These are phyloP conservation scores for Candida endomychidarum DNA, from an alignment of 805 yeast genomes.

Conservation along the genomic window DNA sequence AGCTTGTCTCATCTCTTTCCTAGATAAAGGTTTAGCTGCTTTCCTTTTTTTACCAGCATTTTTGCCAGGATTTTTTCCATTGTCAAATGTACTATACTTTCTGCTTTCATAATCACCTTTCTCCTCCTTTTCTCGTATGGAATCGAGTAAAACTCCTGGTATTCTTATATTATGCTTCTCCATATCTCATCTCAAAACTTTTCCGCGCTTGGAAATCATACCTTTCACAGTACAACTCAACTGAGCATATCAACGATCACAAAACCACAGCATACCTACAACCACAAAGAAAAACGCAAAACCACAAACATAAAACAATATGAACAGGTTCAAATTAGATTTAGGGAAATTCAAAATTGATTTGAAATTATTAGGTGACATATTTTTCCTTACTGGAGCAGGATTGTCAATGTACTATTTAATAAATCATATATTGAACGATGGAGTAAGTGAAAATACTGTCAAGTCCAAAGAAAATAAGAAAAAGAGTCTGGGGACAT, in stretches of 20 bases:
- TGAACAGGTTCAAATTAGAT: conserved; percentile 37
- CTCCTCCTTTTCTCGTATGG: conserved; percentile 42
- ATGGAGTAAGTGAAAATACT: conserved; percentile 28
- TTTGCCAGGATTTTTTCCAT: conserved; percentile 2
- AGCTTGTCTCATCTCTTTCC: conserved; percentile 38
- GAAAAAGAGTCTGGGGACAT: conserved; percentile 53
- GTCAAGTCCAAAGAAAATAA: conserved; percentile 56
- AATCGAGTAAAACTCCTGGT: conserved; percentile 56
- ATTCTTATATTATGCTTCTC: conserved; percentile 48
- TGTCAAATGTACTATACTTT: neutral
- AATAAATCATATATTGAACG: conserved; percentile 42
- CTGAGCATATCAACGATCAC: too few relatives aligned
- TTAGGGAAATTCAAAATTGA: conserved; percentile 33
- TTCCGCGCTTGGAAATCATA: neutral
- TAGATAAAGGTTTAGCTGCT: conserved; percentile 20
- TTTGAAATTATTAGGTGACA: conserved; percentile 42
- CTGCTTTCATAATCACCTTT: conserved; percentile 41
- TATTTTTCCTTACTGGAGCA: conserved; percentile 52
- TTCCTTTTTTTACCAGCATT: conserved; percentile 8
- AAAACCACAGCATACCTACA: neutral
- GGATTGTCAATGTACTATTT: conserved; percentile 70
- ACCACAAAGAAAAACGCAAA: neutral
- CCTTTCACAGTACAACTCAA: neutral
- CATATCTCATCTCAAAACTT: conserved; percentile 11
- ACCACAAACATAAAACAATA: conserved; percentile 8